Base-by-base conservation (phyloP, 2,329 filamentous ascomycete genomes). In the Colletotrichum godetiae region DNA sequence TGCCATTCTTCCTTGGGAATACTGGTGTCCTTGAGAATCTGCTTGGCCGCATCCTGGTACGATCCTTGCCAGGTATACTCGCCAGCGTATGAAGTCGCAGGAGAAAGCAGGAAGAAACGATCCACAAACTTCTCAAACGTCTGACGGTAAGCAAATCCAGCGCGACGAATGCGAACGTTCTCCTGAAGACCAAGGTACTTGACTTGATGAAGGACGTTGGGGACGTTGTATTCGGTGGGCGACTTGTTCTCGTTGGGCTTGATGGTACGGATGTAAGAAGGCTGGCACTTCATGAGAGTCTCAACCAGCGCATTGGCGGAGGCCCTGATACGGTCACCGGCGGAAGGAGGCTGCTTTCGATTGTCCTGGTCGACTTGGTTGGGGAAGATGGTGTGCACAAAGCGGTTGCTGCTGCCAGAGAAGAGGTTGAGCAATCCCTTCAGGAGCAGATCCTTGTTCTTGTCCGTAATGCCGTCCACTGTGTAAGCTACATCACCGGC, bases 171-270 rank as follows among this genome's bases (percentile, higher is more conserved):
- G 58, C 97, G 93, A 53, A 99, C 97, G 88, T 99, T 99, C 84
- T 99, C 97, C 82, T 98, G 96, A n/a, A 99, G 87, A 91, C 97
- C 97, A 15, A 99, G 92, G 79, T 99, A 99, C 81, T 99, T 98
- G 88, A 98, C 95, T 82, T 99, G 97, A 88, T 99, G 97, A 78
- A 98, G 88, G 24, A 99, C 97, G 78, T 98, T 98, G 35, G 92
- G 91, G 24, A 90, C 89, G 78, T 98, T 98, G 83, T 98, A 99
- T 81, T 99, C 97, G 12, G 91, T 92, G 0, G 95, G 93, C 3
- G 95, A 98, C 83, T 98, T 99, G 86, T 98, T 98, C 84, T 99
- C 97, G 86, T 99, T 99, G 1, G 97, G 97, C 84, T 99, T 99
- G 86, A 99, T 98, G 0, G 97, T 99, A 81, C 97, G 94, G 78